Conservation (phyloP, 78 protist species). For the slime mould (Dictyostelium discoideum) region dicty_2.7 NC_007089.4:5798001-5798500, state of each 20-base stretch:
- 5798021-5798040: neutral
- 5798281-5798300: constrained; percentile 1
- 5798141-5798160: constrained; percentile 3
- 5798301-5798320: neutral
- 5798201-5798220: neutral
- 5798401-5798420: constrained; percentile 7
- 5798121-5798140: neutral
- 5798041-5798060: neutral
- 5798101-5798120: neutral
- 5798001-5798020: neutral
- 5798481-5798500: neutral
- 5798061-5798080: neutral
- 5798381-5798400: constrained; percentile 10
- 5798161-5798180: neutral
- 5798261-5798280: neutral
- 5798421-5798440: neutral
- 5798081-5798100: neutral
- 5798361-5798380: neutral
- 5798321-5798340: neutral
- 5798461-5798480: neutral
- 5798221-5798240: neutral
- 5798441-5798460: neutral
- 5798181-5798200: neutral
- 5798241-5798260: neutral
- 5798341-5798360: neutral